Evolutionary conservation across 495 filamentous ascomycete species (phyloP), one percentile per base, ranked within the genome.

Genomic region (Penicillium manginii): DNA sequence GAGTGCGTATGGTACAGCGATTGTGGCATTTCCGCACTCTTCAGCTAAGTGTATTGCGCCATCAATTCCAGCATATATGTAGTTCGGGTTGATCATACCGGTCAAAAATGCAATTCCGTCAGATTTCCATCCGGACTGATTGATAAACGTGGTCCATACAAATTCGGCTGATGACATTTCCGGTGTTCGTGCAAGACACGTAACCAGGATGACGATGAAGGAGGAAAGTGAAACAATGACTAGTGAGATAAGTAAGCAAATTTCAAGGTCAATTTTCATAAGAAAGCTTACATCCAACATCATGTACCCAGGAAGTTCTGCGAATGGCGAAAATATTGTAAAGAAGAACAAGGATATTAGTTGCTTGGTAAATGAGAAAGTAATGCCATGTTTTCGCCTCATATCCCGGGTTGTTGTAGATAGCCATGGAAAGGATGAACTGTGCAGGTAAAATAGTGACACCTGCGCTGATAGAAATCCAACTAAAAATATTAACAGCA

Each of bases 301-400:
- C 55, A 50, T 69, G 64, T 9, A 65, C 59, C 59, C 67, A 65
- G 10, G 59, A 45, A 40, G 65, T 60, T 32, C 45, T 54, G 4
- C 50, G 40, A 46, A 70, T 21, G 4, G 48, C 18, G 31, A 62
- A 60, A 15, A 65, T 26, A 26, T 70, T 70, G 46, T 65, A 65
- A 14, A 61, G 15, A 14, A 65, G 31, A 26, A 57, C 39, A 48
- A 58, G 35, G 26, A 63, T 12, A 40, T 64, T 67, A 11, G 59
- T 22, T 12, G 72, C 53, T 50, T 76, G 71, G 60, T 74, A 78
- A 7, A 74, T 67, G 1, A 77, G 66, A 57, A 78, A 74, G 18
- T 62, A 59, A 37, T 66, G 66, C 61, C 62, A 71, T 14, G 57
- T 33, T 50, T 69, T 43, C n/a, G 63, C 42, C 17, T 55, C 50